These are phyloP conservation scores for Primulina huaijiensis DNA, from an alignment of 257 asterid genomes.

Conservation along the genomic window DNA sequence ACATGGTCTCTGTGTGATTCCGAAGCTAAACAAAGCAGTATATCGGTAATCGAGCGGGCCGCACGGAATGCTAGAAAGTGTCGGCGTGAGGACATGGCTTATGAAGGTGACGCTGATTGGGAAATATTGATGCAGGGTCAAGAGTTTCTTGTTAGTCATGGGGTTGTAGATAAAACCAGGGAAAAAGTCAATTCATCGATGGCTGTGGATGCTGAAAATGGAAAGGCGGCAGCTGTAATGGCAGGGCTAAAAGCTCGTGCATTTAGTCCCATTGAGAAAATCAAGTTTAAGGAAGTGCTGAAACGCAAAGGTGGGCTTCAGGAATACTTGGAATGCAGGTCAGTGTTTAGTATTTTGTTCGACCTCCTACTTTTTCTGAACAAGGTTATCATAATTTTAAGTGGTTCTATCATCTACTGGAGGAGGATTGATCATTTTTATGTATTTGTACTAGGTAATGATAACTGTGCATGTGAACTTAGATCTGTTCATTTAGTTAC, in stretches of 20 bases:
- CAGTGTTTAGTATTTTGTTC: constrained; percentile 28
- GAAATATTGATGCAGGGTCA: constrained; percentile 70
- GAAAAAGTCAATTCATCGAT: constrained; percentile 44
- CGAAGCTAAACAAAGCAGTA: constrained; percentile 44
- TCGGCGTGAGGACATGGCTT: constrained; percentile 93
- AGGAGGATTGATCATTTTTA: constrained; percentile 10
- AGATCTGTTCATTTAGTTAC: constrained; percentile 21
- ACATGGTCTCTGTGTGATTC: constrained; percentile 38
- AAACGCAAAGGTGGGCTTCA: constrained; percentile 95
- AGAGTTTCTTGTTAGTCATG: constrained; percentile 57
- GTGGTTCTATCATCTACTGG: constrained; percentile 17
- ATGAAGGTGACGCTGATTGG: constrained; percentile 98
- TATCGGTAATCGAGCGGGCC: constrained; percentile 60
- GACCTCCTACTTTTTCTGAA: constrained; percentile 24
- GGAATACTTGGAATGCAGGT: constrained; percentile 97
- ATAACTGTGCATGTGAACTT: constrained; percentile 15
- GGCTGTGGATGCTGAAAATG: constrained; percentile 55
- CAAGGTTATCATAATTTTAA: constrained; percentile 11
- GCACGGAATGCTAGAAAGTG: constrained; percentile 66
- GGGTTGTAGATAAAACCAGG: constrained; percentile 48
- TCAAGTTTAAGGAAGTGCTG: constrained; percentile 81
- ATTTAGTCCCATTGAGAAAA: constrained; percentile 79
- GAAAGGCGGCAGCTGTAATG: constrained; percentile 77
- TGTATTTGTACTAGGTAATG: constrained; percentile 14
- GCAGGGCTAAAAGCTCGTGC: constrained; percentile 89